phyloP scores from a whole-genome alignment of 2,329 filamentous ascomycete species.

The Penicillium decumbens region DNA sequence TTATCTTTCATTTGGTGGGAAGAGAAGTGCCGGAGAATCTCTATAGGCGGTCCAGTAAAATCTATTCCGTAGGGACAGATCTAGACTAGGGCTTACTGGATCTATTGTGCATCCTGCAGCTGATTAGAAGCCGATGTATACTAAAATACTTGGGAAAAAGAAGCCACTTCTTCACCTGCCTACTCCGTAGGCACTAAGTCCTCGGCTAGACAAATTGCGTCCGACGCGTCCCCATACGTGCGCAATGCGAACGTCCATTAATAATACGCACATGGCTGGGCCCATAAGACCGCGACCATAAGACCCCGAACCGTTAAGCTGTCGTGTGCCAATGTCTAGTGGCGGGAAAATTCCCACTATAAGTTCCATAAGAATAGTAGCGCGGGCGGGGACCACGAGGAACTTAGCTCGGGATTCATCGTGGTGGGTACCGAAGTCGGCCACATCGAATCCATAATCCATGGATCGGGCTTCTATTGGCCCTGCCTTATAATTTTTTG shows the following conservation, averaged over 20 bases:
- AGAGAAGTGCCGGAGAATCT: neutral
- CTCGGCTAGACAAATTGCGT: neutral
- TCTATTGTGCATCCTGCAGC: neutral
- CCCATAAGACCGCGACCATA: neutral
- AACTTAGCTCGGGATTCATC: neutral
- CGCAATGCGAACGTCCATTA: constrained; percentile 2
- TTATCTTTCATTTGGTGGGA: neutral
- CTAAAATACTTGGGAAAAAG: neutral
- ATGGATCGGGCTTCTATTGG: neutral
- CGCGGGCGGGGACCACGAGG: neutral
- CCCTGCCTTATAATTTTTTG: neutral
- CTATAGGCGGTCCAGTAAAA: neutral
- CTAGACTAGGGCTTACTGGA: neutral
- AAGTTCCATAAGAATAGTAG: neutral
- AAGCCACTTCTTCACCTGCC: neutral
- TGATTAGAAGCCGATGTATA: neutral
- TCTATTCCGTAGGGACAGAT: neutral
- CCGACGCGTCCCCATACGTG: neutral
- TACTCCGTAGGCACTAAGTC: neutral
- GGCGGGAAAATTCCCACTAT: neutral
- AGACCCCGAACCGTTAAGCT: constrained; percentile 8
- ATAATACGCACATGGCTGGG: constrained; percentile 11
- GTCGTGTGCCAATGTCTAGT: constrained; percentile 5
- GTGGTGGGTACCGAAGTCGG: neutral
- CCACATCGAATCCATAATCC: neutral